phyloP scores from a whole-genome alignment of 2,329 filamentous ascomycete species.

The Cordyceps cicadae region DNA sequence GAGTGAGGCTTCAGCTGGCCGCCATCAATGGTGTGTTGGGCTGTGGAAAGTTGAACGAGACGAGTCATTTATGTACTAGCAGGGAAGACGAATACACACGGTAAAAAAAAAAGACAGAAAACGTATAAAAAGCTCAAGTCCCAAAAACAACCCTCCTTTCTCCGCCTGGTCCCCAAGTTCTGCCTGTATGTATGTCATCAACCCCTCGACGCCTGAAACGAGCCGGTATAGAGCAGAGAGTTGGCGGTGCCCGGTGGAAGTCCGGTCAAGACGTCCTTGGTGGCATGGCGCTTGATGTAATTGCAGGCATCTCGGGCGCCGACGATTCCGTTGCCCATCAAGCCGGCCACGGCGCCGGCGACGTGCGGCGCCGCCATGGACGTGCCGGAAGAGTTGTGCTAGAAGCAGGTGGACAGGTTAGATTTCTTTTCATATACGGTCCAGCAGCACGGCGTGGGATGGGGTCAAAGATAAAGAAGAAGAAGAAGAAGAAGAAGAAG shows the following conservation, averaged over 20 bases:
- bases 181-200: not conserved
- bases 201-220: not conserved
- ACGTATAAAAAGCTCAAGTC: too few relatives aligned
- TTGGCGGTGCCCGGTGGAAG: conserved; percentile 28
- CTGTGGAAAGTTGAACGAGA: too few relatives aligned
- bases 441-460: not conserved
- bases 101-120: too few relatives aligned
- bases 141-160: not conserved
- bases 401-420: not conserved
- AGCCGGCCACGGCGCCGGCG: conserved; percentile 53
- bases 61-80: too few relatives aligned
- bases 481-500: too few relatives aligned
- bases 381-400: conserved; percentile 37
- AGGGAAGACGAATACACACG: too few relatives aligned
- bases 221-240: conserved; percentile 27
- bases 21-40: too few relatives aligned
- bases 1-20: conserved; percentile 3
- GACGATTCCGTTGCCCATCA: conserved; percentile 41
- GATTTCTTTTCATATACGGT: too few relatives aligned
- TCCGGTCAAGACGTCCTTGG: conserved; percentile 29
- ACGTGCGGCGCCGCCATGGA: conserved; percentile 56
- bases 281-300: conserved; percentile 33
- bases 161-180: not conserved
- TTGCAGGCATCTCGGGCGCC: conserved; percentile 29
- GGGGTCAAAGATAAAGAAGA: too few relatives aligned